Conservation (phyloP, 441 rosid genomes). For the Metrosideros polymorpha region DNA sequence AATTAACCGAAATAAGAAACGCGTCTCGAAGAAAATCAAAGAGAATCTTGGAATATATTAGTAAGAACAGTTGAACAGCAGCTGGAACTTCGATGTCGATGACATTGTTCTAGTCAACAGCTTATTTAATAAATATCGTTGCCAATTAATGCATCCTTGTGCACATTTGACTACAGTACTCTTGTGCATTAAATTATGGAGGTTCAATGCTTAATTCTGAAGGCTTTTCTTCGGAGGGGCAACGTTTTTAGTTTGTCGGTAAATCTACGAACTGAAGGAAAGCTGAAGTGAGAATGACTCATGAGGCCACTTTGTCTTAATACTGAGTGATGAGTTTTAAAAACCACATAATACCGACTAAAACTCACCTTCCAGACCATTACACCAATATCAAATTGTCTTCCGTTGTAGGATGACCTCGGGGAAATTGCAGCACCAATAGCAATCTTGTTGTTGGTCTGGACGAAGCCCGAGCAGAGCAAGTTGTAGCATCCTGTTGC, state of each 20-base stretch:
- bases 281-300: background rate
- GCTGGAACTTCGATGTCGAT: background rate
- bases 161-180: background rate
- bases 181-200: background rate
- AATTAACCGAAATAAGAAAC: background rate
- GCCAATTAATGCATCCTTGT: background rate
- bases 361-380: conserved; percentile 67
- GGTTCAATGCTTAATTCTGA: background rate
- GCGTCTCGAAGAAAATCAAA: background rate
- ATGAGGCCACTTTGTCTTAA: background rate
- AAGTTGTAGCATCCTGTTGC: conserved; percentile 69
- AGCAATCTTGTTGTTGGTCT: conserved; percentile 53
- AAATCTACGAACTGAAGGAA: background rate
- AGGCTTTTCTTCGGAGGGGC: background rate
- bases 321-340: background rate
- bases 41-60: background rate
- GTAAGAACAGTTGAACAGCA: background rate
- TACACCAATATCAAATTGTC: conserved; percentile 55
- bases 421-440: conserved; percentile 76
- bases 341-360: background rate
- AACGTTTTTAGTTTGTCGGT: background rate
- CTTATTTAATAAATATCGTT: background rate
- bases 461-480: conserved; percentile 65
- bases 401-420: conserved; percentile 44
- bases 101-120: background rate